Conservation (phyloP, 164 flowering plant species). For the Tetrastigma voinierianum region DNA sequence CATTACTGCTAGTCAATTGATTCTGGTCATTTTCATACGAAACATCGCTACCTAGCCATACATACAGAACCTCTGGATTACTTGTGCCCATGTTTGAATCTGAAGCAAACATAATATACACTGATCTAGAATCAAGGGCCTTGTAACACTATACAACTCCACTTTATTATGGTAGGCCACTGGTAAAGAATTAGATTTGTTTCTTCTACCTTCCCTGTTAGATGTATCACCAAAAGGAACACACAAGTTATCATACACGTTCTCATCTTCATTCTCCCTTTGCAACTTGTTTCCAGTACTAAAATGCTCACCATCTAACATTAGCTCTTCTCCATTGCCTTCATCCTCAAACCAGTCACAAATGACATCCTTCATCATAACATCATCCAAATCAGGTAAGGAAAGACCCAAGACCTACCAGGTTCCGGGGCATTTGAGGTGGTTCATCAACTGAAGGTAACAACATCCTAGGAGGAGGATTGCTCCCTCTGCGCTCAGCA, state of each 20-base stretch:
- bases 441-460: slow-evolving; percentile 38
- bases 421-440: slow-evolving; percentile 27
- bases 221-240: slow-evolving; percentile 13
- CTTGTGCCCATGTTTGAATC: slow-evolving; percentile 14
- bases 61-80: slow-evolving; percentile 24
- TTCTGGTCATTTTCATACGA: slow-evolving; percentile 13
- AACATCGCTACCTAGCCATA: slow-evolving; percentile 46
- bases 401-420: slow-evolving; percentile 45
- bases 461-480: slow-evolving; percentile 51
- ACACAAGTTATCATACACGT: slow-evolving; percentile 7
- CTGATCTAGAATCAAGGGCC: slow-evolving; percentile 42
- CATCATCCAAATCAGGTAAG: slow-evolving; percentile 30
- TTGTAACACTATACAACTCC: slow-evolving; percentile 19
- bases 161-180: slow-evolving; percentile 45
- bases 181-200: slow-evolving; percentile 24
- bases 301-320: slow-evolving; percentile 21
- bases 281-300: slow-evolving; percentile 7
- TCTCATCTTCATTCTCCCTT: slow-evolving; percentile 14
- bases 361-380: slow-evolving; percentile 20
- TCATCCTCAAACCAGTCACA: slow-evolving; percentile 13
- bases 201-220: slow-evolving; percentile 5
- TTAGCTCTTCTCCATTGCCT: slow-evolving; percentile 18
- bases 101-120: slow-evolving; percentile 35
- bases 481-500: slow-evolving; percentile 71
- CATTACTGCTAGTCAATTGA: slow-evolving; percentile 17